Base-by-base conservation (phyloP, 2,329 filamentous ascomycete species). In the Epichloe coenophiala region DNA sequence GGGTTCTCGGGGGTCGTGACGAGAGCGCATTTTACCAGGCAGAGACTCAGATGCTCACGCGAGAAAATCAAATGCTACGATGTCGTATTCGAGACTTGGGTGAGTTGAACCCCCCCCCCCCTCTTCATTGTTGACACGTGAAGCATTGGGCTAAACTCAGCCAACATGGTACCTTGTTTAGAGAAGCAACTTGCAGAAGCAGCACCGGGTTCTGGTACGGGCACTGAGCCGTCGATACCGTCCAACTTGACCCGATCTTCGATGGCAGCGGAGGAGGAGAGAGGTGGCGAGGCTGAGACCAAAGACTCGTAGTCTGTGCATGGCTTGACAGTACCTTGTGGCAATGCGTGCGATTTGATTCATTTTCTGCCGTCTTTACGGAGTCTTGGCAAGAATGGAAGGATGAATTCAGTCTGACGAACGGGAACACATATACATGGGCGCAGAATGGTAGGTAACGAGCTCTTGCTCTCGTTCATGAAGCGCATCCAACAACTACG, bases 31-130 rank as follows among this genome's bases (percentile, higher is more conserved):
- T 88, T 63, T 90, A 90, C 60, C 85, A 89, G 63, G 86, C 86
- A 4, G 86, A 91, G 67, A 88, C 85, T 1, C 84, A 88, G 66
- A 88, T 80, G 68, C 67, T 91, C 59, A 77, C 81, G 21, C 74
- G 86, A 27, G 86, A 90, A 69, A 91, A 90, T 58, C 86, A 90
- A 66, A 89, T 91, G 86, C 70, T 91, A 48, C 81, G 83, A 54
- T 76, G 83, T 62, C 75, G 86, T 46, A 86, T 89, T 53, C 75
- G 83, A 37, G 85, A 89, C 59, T 68, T 89, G 13, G 84, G 84
- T 85, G 68, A 57, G 72, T 47, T 11, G 27, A 31, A n/a, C 13
- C 9, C n/a, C n/a, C n/a, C 6, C 17, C 17, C 17, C 17, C 17
- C 17, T n/a, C 17, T 17, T 9, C 23, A 21, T 8, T 19, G 45